Percentiles rank a stretch among this genome's conserved stretches.
Conservation (phyloP, 257 asterid genomes). For the Salvia miltiorrhiza region DNA sequence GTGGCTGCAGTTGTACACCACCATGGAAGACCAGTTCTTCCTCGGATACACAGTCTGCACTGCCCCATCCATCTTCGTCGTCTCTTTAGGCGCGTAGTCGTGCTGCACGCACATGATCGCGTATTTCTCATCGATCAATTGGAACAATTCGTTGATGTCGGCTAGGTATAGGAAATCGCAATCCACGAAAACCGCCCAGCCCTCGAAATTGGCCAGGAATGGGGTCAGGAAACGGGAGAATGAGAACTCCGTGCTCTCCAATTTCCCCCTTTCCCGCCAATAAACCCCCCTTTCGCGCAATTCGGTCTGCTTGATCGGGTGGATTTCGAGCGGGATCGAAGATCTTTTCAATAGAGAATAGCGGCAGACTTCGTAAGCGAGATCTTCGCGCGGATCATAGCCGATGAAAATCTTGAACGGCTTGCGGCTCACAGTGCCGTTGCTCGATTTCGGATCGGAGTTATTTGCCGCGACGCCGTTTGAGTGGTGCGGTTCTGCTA, state of each 20-base stretch:
- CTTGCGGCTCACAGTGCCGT: constrained; percentile 21
- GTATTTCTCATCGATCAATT: constrained; percentile 55
- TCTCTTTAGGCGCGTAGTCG: constrained; percentile 80
- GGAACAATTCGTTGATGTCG: constrained; percentile 50
- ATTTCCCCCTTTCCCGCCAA: constrained; percentile 73
- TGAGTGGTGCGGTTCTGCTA: constrained; percentile 8
- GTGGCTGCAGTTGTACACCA: constrained; percentile 76
- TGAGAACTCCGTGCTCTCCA: constrained; percentile 83
- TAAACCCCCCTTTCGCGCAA: constrained; percentile 54
- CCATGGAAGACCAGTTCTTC: constrained; percentile 98
- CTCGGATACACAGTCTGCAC: constrained; percentile 77
- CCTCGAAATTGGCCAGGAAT: constrained; percentile 45
- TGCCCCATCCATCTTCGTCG: constrained; percentile 87
- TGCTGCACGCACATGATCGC: constrained; percentile 88
- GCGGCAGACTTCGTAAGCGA: constrained; percentile 76
- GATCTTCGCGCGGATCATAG: constrained; percentile 74
- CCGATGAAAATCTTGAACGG: constrained; percentile 65
- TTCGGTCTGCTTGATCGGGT: constrained; percentile 72
- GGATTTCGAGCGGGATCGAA: constrained; percentile 65
- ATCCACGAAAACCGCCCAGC: constrained; percentile 88
- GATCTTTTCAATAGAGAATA: constrained; percentile 58
- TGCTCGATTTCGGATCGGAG: background rate
- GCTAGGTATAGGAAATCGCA: constrained; percentile 76
- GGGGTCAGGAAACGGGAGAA: constrained; percentile 75
- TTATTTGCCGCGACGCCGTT: constrained; percentile 19